A percentile compares a stretch with the other conserved stretches of the same genome.
phyloP scores from a whole-genome alignment of 169 alveolate genomes.

The Plasmodium vinckei region DNA sequence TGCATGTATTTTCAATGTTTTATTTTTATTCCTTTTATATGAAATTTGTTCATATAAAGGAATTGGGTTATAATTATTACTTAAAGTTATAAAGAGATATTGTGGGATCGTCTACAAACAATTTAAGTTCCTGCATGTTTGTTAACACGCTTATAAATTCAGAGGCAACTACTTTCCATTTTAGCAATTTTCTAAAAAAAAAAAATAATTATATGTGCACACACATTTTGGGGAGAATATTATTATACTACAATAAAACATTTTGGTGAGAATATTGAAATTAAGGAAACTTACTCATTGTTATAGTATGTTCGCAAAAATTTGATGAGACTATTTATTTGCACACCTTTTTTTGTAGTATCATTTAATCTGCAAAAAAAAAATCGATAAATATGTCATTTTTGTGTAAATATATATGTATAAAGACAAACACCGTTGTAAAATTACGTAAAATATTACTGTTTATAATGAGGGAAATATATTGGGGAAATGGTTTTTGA shows the following conservation, averaged over 20 bases:
- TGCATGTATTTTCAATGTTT: too few relatives aligned
- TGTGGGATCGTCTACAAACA: conserved; percentile 57
- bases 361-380: conserved; percentile 13
- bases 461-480: conserved; percentile 53
- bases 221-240: neutral
- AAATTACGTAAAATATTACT: conserved; percentile 6
- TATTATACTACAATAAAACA: too few relatives aligned
- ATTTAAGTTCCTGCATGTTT: conserved; percentile 58
- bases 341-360: conserved; percentile 49
- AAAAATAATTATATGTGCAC: neutral
- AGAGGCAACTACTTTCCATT: conserved; percentile 72
- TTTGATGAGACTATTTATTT: conserved; percentile 40
- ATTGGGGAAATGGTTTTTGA: neutral
- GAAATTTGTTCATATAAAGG: too few relatives aligned
- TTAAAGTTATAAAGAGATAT: conserved; percentile 39
- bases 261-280: too few relatives aligned
- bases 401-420: neutral
- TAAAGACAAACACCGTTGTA: neutral
- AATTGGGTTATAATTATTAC: conserved; percentile 6
- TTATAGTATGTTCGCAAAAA: conserved; percentile 74
- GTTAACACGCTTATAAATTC: conserved; percentile 51
- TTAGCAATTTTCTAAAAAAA: conserved; percentile 46
- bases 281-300: conserved; percentile 38
- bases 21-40: too few relatives aligned
- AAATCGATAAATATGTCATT: neutral